These are phyloP conservation scores for Pleoardoris graminearum DNA, from an alignment of 2,329 filamentous ascomycete genomes.

Conservation along the genomic window DNA sequence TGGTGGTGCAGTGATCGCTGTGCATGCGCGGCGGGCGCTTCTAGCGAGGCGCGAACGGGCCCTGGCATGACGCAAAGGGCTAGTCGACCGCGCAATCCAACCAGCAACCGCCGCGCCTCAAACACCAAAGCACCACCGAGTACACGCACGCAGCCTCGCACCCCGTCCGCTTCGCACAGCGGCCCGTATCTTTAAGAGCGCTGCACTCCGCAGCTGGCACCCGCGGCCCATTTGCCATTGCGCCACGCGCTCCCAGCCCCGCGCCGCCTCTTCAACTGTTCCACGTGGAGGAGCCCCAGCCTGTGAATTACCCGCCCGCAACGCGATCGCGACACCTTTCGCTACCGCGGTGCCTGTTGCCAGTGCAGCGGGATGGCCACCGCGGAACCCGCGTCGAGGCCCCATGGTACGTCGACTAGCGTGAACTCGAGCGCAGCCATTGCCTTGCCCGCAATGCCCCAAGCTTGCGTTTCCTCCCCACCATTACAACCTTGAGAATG, in stretches of 20 bases:
- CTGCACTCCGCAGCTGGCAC: slow-evolving; percentile 1
- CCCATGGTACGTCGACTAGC: slow-evolving; percentile 47
- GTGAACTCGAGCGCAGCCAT: slow-evolving; percentile 26
- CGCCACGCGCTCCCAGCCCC: slow-evolving; percentile 4
- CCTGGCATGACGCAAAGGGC: slow-evolving; percentile 3
- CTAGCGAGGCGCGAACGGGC: slow-evolving; percentile 1
- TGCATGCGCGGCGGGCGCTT: slow-evolving; percentile 2
- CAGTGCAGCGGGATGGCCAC: slow-evolving; percentile 46
- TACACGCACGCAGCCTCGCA: not conserved
- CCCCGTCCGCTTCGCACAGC: not conserved
- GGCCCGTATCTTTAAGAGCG: not conserved
- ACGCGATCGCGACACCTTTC: not conserved
- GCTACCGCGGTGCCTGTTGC: slow-evolving; percentile 9
- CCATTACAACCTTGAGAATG: not conserved
- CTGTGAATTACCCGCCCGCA: slow-evolving; percentile 20
- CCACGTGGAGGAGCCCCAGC: slow-evolving; percentile 25
- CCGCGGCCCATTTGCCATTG: slow-evolving; percentile 7
- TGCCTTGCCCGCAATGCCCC: slow-evolving; percentile 14
- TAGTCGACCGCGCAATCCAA: slow-evolving; percentile 6
- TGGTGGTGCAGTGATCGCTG: slow-evolving; percentile 5
- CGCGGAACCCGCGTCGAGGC: slow-evolving; percentile 49
- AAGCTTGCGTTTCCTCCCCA: slow-evolving; percentile 1
- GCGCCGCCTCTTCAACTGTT: slow-evolving; percentile 23
- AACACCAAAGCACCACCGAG: slow-evolving; percentile 5
- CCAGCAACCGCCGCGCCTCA: slow-evolving; percentile 1